phyloP scores from a whole-genome alignment of 2,329 filamentous ascomycete species.

The Sclerotinia trifoliorum region DNA sequence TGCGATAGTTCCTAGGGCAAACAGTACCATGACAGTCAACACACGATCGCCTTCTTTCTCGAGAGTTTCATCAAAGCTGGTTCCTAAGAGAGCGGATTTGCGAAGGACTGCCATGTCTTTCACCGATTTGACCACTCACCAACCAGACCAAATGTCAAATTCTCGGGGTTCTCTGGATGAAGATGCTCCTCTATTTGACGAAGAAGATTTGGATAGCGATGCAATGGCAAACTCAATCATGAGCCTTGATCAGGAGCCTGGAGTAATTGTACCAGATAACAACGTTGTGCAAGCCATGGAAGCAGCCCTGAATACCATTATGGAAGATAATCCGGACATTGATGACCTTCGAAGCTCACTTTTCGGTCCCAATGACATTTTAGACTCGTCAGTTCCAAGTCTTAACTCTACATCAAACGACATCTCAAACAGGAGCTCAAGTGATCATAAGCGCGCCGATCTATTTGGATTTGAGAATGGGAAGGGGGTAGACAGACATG shows the following conservation, averaged over 20 bases:
- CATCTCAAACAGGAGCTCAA: slow-evolving; percentile 60
- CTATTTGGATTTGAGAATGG: slow-evolving; percentile 42
- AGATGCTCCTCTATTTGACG: slow-evolving; percentile 68
- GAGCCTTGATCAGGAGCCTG: slow-evolving; percentile 73
- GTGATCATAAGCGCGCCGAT: slow-evolving; percentile 53
- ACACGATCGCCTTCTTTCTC: slow-evolving; percentile 46
- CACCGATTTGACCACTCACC: slow-evolving; percentile 54
- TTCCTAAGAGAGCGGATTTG: slow-evolving; percentile 50
- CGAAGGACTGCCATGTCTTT: slow-evolving; percentile 60
- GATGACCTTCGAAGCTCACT: slow-evolving; percentile 66
- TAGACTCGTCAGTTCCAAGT: slow-evolving; percentile 47
- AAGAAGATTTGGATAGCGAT: slow-evolving; percentile 75
- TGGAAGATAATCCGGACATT: slow-evolving; percentile 72
- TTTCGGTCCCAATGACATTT: slow-evolving; percentile 54
- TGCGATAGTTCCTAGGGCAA: slow-evolving; percentile 28
- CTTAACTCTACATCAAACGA: slow-evolving; percentile 54
- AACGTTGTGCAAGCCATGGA: slow-evolving; percentile 91
- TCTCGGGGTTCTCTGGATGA: slow-evolving; percentile 72
- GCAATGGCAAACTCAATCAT: slow-evolving; percentile 68
- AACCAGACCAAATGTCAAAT: slow-evolving; percentile 40
- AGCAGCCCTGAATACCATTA: slow-evolving; percentile 84
- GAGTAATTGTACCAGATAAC: slow-evolving; percentile 62
- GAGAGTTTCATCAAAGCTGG: slow-evolving; percentile 49
- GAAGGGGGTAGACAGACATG: slow-evolving; percentile 53
- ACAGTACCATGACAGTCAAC: slow-evolving; percentile 40